Evolutionary conservation across 2,329 filamentous ascomycete genomes (phyloP).

Genomic region (Sporothrix phasma): DNA sequence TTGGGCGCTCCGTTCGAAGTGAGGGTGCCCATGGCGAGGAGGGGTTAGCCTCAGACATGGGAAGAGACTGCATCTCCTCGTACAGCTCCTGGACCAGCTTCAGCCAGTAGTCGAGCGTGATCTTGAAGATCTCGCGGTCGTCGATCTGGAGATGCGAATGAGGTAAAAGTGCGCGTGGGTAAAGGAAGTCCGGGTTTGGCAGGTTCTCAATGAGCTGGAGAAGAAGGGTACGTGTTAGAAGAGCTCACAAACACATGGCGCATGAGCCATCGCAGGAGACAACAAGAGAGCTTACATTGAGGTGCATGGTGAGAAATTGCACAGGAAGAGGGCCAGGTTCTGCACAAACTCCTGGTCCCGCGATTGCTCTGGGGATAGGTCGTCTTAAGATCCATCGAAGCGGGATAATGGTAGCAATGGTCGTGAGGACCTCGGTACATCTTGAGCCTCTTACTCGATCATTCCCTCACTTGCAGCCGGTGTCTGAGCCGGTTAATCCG

Average conservation of each 20-base stretch:
- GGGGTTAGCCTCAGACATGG: slow-evolving; percentile 80
- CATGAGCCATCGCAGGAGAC: too few relatives aligned
- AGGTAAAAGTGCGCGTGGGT: slow-evolving; percentile 96
- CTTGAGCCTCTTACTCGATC: too few relatives aligned
- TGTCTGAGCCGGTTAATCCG: too few relatives aligned
- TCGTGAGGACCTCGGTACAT: too few relatives aligned
- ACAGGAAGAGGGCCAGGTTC: slow-evolving; percentile 89
- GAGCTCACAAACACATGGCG: not conserved
- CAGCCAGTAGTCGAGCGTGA: slow-evolving; percentile 97
- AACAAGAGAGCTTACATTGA: slow-evolving; percentile 55
- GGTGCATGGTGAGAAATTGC: slow-evolving; percentile 89
- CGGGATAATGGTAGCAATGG: too few relatives aligned
- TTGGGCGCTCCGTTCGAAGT: slow-evolving; percentile 77
- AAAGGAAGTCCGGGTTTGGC: slow-evolving; percentile 87
- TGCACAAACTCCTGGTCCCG: too few relatives aligned
- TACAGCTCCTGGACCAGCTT: slow-evolving; percentile 97
- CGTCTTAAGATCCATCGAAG: too few relatives aligned
- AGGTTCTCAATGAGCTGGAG: slow-evolving; percentile 81
- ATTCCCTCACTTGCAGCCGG: too few relatives aligned
- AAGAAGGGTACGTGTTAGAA: slow-evolving; percentile 13
- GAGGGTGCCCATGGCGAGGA: slow-evolving; percentile 69
- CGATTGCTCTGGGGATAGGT: too few relatives aligned
- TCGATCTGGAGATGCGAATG: slow-evolving; percentile 98
- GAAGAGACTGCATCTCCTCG: slow-evolving; percentile 96
- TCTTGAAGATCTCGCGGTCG: slow-evolving; percentile 98